A percentile compares a stretch with the other conserved stretches of the same genome.
phyloP scores from a whole-genome alignment of 441 rosid species.

The Hura crepitans region DNA sequence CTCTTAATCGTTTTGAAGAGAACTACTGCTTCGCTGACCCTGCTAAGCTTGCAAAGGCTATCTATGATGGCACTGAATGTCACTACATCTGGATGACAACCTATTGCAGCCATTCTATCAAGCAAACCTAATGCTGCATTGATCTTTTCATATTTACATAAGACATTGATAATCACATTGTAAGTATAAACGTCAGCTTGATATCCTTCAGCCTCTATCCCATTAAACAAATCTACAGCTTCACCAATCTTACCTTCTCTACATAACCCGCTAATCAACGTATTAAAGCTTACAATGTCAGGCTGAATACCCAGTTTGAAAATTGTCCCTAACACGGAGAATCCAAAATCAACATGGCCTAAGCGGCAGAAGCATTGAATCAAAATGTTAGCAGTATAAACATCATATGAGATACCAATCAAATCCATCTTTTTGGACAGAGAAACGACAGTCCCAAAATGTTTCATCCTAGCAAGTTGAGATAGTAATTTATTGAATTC shows the following conservation, averaged over 20 bases:
- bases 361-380: constrained; percentile 30
- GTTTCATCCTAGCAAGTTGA: constrained; percentile 5
- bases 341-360: constrained; percentile 16
- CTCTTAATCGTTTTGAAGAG: neutral
- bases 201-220: constrained; percentile 4
- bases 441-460: neutral
- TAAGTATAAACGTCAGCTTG: constrained; percentile 12
- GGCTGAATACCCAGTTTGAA: constrained; percentile 22
- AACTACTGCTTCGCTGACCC: neutral
- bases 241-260: constrained; percentile 5
- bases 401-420: neutral
- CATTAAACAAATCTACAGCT: constrained; percentile 18
- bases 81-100: constrained; percentile 16
- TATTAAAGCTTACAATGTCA: constrained; percentile 24
- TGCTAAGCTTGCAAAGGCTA: neutral
- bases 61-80: constrained; percentile 10
- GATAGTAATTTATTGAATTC: constrained; percentile 7
- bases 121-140: constrained; percentile 9
- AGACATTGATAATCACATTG: constrained; percentile 14
- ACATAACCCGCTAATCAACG: constrained; percentile 29
- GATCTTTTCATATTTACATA: constrained; percentile 14
- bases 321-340: constrained; percentile 28
- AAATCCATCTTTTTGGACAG: neutral
- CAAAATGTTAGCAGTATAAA: constrained; percentile 20
- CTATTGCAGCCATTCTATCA: constrained; percentile 16